Conservation (phyloP, 306 rosid genomes). For the Sicyos baderoa region DNA sequence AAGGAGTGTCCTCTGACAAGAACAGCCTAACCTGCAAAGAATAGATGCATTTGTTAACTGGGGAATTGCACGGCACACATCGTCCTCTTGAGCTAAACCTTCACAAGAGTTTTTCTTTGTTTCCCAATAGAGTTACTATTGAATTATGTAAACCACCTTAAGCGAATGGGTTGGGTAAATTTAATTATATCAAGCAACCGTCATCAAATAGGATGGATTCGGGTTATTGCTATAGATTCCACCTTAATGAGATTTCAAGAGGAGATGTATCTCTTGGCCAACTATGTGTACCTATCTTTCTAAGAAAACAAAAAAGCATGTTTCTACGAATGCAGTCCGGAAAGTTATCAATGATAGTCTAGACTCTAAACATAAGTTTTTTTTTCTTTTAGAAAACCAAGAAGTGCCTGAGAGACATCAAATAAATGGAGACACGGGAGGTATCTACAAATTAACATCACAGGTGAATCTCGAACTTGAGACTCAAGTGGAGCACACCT, state of each 20-base stretch:
- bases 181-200: no score
- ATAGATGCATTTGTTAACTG: conserved; percentile 15
- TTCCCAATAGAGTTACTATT: background rate
- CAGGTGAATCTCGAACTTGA: no score
- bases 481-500: no score
- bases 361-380: no score
- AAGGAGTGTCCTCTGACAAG: conserved; percentile 73
- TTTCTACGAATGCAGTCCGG: background rate
- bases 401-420: no score
- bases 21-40: conserved; percentile 56
- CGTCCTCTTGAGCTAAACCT: background rate
- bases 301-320: no score
- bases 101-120: background rate
- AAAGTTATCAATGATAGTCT: background rate
- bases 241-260: background rate
- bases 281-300: background rate
- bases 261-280: background rate
- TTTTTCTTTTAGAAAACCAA: no score
- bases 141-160: no score
- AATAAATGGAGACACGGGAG: no score
- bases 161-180: no score
- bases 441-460: no score
- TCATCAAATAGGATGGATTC: background rate
- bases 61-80: background rate
- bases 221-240: background rate